Base-by-base conservation (phyloP, 192 early-diverging fungal genomes). In the Backusella luteola region DNA sequence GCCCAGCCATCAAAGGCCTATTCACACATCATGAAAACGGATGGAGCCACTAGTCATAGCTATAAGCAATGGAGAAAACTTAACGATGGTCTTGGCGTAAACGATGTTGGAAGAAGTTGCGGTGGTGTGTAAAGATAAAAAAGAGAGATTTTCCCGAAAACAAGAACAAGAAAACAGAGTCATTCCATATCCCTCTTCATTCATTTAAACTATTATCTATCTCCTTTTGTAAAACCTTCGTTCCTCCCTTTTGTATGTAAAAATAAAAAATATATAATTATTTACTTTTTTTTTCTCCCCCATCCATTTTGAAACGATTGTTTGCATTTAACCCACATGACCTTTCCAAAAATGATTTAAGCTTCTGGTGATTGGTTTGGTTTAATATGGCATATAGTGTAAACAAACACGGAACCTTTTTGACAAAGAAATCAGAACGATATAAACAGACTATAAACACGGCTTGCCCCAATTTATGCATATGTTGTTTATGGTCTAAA, bases 61-160 rank as follows among this genome's bases (percentile, higher is more conserved):
- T 52, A 63, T n/a, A 41, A 70, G 14, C 73, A 76, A 49, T 84
- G 83, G 83, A 67, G 66, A 23, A 74, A 76, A 26, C 67, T 73
- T 4, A 84, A 84, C 38, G 78, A 81, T 36, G 83, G 83, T 29
- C 39, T 82, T 35, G 80, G 80, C 38, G 59, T 75, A 12, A 66
- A 66, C 32, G 83, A 82, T 78, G 83, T 84, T 34, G 69, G 74
- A 21, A 74, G 83, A 52, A 80, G 78, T 39, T 79, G 80, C 66
- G 83, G 83, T 67, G 83, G 83, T 52, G 69, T 84, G 8, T 84
- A 75, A 73, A 75, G 17, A 41, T 11, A 21, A n/a, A 41, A 32
- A 32, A 32, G 32, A 32, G n/a, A 29, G 17, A 23, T 11, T 11
- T 26, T 26, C 23, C 21, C 21, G 9, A 59, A 59, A 59, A 59